Evolutionary conservation across 257 asterid genomes (phyloP).

Genomic region (Nicotiana sylvestris): DNA sequence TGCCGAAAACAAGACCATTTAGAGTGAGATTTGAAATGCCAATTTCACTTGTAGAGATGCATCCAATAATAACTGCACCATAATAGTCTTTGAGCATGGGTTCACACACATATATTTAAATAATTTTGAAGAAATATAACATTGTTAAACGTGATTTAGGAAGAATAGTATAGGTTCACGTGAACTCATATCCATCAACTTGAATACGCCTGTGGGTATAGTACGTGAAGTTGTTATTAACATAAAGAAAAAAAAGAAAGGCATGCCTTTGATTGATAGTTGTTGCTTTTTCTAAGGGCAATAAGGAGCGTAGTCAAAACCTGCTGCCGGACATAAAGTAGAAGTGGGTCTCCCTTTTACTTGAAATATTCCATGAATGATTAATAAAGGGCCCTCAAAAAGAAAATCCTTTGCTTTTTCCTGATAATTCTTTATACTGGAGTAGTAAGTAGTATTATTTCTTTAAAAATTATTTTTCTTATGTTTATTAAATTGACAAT

Average conservation of each 20-base stretch:
- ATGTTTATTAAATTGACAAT: neutral
- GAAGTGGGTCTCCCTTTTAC: conserved; percentile 47
- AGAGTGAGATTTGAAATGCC: too few species aligned
- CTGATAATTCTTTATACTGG: neutral
- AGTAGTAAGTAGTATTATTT: too few species aligned
- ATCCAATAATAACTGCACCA: too few species aligned
- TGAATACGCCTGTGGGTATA: neutral
- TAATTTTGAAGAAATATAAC: too few species aligned
- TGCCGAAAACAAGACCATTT: too few species aligned
- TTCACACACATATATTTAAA: too few species aligned
- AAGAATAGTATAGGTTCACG: too few species aligned
- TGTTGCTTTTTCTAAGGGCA: conserved; percentile 6
- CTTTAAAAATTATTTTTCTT: neutral
- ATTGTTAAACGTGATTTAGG: too few species aligned
- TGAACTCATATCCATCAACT: too few species aligned
- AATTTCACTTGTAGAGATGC: too few species aligned
- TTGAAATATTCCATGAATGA: conserved; percentile 61
- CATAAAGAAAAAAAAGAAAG: neutral
- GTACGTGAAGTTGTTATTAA: neutral
- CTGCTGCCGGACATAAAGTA: conserved; percentile 50
- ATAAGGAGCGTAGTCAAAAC: conserved; percentile 48
- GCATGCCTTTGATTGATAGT: neutral
- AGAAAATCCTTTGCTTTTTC: neutral
- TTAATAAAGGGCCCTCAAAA: conserved; percentile 55
- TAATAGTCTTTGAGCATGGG: too few species aligned